Evolutionary conservation across 371 early-diverging fungal species (phyloP), one percentile per base, ranked within the genome.

Genomic region (Mortierella sp.): DNA sequence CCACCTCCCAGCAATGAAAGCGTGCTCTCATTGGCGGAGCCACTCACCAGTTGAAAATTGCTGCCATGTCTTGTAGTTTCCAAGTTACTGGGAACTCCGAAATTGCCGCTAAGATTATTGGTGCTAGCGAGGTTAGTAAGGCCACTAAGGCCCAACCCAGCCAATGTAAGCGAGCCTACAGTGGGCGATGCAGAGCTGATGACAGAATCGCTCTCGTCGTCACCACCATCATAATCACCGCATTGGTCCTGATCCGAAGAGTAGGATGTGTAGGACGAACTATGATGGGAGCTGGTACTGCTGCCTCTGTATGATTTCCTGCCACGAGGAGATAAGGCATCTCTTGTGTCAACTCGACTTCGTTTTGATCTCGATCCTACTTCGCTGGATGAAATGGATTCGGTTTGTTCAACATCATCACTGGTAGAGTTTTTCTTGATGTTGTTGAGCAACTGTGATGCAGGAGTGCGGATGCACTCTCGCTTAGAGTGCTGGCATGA

Each of bases 401-500:
- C 53, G 17, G 59, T 45, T 7, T 34, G n/a, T 13, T 70, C 53
- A 12, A 51, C 58, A 3, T 57, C 61, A 6, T 53, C 55, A 32
- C 22, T 29, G 9, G 26, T 26, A 7, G 54, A 42, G 13, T 64
- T 35, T 19, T 32, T 61, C 37, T 62, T 66, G 22, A 32, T 26
- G 57, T 64, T 76, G 57, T 26, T 61, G 62, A 75, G 64, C 32
- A 80, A 47, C 51, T 59, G 67, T 2, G 75, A 66, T 4, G 81
- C 64, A 8, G 81, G 81, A 15, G 81, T 67, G 15, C 81, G 81
- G 54, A 80, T 68, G 64, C 81, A 80, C 45, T 80, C 81, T 37
- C 81, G 81, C 68, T 70, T 80, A 19, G 81, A 80, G 43, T 80
- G 81, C n/a, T 70, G 67, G 49, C 81, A 80, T 2, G 81, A 80